Conservation (phyloP, 2,329 filamentous ascomycete genomes). For the Sclerotinia sclerotiorum region DNA sequence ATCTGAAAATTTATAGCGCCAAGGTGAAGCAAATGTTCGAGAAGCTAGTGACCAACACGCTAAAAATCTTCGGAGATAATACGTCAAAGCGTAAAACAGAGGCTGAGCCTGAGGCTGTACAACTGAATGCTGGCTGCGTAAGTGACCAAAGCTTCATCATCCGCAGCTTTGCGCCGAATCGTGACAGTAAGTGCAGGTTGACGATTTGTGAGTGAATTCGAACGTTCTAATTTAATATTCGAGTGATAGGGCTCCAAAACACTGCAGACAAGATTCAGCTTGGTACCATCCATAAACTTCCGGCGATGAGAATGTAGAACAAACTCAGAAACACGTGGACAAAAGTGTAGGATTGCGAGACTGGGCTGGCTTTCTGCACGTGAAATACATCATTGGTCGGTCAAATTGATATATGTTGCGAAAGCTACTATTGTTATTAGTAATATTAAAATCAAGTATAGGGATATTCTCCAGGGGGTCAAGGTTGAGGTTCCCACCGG, state of each 20-base stretch:
- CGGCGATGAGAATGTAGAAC: background rate
- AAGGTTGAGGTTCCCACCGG: too few species aligned
- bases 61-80: background rate
- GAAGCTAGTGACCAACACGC: background rate
- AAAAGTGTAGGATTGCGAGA: background rate
- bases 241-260: background rate
- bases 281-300: background rate
- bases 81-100: background rate
- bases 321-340: background rate
- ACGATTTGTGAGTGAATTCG: background rate
- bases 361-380: too few species aligned
- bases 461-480: too few species aligned
- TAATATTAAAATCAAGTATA: too few species aligned
- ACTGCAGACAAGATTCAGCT: background rate
- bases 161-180: background rate
- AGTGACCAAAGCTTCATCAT: background rate
- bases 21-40: background rate
- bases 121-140: background rate
- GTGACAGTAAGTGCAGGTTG: background rate
- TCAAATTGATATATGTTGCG: too few species aligned
- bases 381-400: too few species aligned
- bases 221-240: background rate
- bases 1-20: background rate
- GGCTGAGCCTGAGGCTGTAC: background rate
- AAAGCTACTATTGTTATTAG: too few species aligned